Evolutionary conservation across 257 asterid genomes (phyloP).

Genomic region (Eucommia ulmoides): DNA sequence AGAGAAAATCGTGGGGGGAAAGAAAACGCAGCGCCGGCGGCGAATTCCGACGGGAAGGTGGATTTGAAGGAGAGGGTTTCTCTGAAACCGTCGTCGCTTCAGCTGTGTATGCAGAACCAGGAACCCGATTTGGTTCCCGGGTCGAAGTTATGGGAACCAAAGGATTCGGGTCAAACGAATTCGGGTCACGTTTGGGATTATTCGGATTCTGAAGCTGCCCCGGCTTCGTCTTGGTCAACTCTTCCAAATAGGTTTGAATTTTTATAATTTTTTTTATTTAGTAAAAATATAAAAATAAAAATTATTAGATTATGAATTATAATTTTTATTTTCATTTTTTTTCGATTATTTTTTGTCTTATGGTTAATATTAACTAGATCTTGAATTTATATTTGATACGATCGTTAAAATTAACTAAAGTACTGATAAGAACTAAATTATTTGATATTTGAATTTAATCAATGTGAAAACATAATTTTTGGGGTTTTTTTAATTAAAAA

Average conservation of each 20-base stretch:
- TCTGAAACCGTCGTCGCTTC: constrained; percentile 60
- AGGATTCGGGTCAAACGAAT: constrained; percentile 32
- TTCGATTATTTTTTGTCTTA: too few relatives aligned
- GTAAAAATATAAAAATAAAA: too few relatives aligned
- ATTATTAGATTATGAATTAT: too few relatives aligned
- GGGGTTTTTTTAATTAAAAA: too few relatives aligned
- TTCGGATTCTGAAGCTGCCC: constrained; percentile 88
- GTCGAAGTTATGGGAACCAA: constrained; percentile 24
- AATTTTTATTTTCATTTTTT: background rate
- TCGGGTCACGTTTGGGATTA: constrained; percentile 65
- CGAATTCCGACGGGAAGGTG: constrained; percentile 7
- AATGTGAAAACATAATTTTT: too few relatives aligned
- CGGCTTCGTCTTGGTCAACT: constrained; percentile 90
- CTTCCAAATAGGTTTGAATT: constrained; percentile 55
- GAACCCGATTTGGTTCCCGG: constrained; percentile 52
- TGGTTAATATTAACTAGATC: too few relatives aligned
- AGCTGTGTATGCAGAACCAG: constrained; percentile 41
- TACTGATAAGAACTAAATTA: background rate
- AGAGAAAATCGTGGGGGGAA: constrained; percentile 7
- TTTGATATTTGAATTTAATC: background rate
- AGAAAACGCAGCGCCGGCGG: constrained; percentile 17
- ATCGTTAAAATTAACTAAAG: background rate
- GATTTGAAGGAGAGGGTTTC: constrained; percentile 23
- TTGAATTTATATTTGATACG: too few relatives aligned
- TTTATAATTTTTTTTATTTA: too few relatives aligned